Base-by-base conservation (phyloP, 2,329 filamentous ascomycete genomes). In the Colletotrichum incanum region DNA sequence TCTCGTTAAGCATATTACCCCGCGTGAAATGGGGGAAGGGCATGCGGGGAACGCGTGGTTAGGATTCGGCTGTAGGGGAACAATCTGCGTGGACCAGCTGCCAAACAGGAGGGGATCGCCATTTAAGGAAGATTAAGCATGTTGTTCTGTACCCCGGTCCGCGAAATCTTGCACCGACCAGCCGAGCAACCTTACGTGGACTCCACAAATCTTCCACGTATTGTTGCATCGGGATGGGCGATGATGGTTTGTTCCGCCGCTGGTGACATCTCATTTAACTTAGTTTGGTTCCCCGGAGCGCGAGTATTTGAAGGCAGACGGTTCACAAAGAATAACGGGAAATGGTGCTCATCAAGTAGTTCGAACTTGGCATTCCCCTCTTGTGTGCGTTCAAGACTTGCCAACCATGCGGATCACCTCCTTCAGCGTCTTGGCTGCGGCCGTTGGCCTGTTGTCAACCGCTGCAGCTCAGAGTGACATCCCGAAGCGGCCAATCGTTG, bases 191-290 rank as follows among this genome's bases (percentile, higher is more conserved):
- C 45, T 34, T 47, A 55, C 59, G 28, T 26, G 37, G 23, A 56
- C 52, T 23, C 69, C 59, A 64, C 65, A 72, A 72, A 72, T 72
- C 43, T 72, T 72, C 69, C 65, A 67, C 69, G 65, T 72, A 72
- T 72, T 66, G 68, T 37, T 59, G 59, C 52, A 18, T 43, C 47
- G 18, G 43, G 26, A 41, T n/a, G 34, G n/a, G 31, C 41, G 5
- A n/a, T n/a, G 50, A 58, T 59, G 20, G 14, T 39, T 31, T 52
- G 64, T 52, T 64, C 14, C 52, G 16, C 20, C 39, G 47, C 28
- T 34, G 9, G 28, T 41, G 18, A 14, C 18, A 16, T 45, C 7
- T 54, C 55, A 52, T 39, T 23, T 54, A 55, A 63, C 69, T 28
- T 34, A 26, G 37, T 60, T 20, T 18, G 60, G 34, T 16, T 55